Conservation (phyloP, 2,329 filamentous ascomycete species). For the Paecilomyces variotii region DNA sequence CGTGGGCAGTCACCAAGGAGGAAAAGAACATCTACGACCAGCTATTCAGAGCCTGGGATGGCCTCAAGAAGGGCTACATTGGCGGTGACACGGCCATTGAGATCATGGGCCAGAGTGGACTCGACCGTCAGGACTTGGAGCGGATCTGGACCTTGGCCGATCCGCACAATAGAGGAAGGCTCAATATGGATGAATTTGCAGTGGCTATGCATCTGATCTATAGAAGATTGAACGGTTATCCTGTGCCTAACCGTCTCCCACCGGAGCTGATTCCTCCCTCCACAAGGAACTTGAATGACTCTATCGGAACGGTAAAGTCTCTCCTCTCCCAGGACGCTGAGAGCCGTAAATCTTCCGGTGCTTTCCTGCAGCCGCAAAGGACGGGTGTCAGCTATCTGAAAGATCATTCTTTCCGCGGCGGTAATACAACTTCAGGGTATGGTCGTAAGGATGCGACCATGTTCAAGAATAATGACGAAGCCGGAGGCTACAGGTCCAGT, state of each 20-base stretch:
- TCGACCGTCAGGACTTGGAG: slow-evolving; percentile 85
- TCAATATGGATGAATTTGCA: slow-evolving; percentile 95
- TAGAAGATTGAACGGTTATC: slow-evolving; percentile 91
- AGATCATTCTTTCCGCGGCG: slow-evolving; percentile 77
- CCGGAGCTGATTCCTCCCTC: slow-evolving; percentile 91
- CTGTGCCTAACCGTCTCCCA: slow-evolving; percentile 76
- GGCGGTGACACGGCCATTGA: slow-evolving; percentile 89
- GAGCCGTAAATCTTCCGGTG: slow-evolving; percentile 77
- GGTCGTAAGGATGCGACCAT: slow-evolving; percentile 90
- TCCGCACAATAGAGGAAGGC: slow-evolving; percentile 83
- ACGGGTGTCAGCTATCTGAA: slow-evolving; percentile 99
- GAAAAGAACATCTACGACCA: slow-evolving; percentile 96
- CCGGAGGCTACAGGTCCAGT: slow-evolving; percentile 86
- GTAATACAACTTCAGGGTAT: slow-evolving; percentile 47
- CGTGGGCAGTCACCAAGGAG: slow-evolving; percentile 97
- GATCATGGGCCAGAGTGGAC: slow-evolving; percentile 90
- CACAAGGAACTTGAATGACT: slow-evolving; percentile 84
- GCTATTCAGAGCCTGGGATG: slow-evolving; percentile 94
- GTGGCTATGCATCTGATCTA: slow-evolving; percentile 99
- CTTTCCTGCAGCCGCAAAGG: slow-evolving; percentile 83
- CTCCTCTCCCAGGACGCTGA: slow-evolving; percentile 86
- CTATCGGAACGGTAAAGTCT: slow-evolving; percentile 86
- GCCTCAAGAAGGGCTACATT: slow-evolving; percentile 85
- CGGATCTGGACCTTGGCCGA: slow-evolving; percentile 92
- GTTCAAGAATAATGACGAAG: slow-evolving; percentile 92